Evolutionary conservation across 1,284 basidiomycete genomes (phyloP).

Genomic region (Fistulinella cinereoalba): DNA sequence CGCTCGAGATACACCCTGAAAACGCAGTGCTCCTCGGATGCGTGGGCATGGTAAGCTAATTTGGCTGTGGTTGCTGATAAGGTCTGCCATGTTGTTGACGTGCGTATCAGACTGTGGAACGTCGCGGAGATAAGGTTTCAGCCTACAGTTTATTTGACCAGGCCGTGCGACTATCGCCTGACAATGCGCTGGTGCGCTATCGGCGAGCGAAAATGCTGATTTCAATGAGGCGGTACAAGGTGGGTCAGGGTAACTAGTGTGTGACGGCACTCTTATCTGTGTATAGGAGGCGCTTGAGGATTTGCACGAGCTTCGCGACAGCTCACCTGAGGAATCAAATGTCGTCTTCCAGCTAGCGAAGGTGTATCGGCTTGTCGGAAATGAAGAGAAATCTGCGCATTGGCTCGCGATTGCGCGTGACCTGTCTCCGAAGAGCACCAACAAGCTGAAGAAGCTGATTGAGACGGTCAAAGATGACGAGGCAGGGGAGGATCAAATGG

Average conservation of each 20-base stretch:
- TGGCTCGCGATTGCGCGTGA: conserved; percentile 87
- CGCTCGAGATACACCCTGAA: conserved; percentile 84
- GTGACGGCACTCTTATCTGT: conserved; percentile 30
- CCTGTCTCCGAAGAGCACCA: conserved; percentile 72
- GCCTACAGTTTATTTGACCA: conserved; percentile 79
- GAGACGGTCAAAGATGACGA: conserved; percentile 66
- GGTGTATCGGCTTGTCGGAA: conserved; percentile 77
- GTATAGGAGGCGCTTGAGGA: conserved; percentile 74
- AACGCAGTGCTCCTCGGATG: conserved; percentile 90
- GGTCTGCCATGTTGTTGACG: conserved; percentile 17
- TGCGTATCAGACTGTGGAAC: conserved; percentile 70
- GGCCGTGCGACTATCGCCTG: conserved; percentile 72
- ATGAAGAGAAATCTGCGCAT: conserved; percentile 76
- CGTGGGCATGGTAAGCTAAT: conserved; percentile 73
- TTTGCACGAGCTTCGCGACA: conserved; percentile 72
- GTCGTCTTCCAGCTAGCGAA: conserved; percentile 94
- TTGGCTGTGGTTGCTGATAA: conserved; percentile 22
- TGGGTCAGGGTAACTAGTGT: conserved; percentile 40
- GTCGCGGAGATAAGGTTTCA: conserved; percentile 66
- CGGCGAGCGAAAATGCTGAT: conserved; percentile 86
- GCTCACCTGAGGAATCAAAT: conserved; percentile 90
- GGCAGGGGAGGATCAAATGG: conserved; percentile 65
- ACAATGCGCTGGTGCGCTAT: conserved; percentile 88
- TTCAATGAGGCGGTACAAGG: conserved; percentile 75
- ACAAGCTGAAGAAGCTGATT: conserved; percentile 74